Evolutionary conservation across 176 grass and related monocot species (phyloP), one percentile per base, ranked within the genome.

Genomic region (Aegilops speltoides): DNA sequence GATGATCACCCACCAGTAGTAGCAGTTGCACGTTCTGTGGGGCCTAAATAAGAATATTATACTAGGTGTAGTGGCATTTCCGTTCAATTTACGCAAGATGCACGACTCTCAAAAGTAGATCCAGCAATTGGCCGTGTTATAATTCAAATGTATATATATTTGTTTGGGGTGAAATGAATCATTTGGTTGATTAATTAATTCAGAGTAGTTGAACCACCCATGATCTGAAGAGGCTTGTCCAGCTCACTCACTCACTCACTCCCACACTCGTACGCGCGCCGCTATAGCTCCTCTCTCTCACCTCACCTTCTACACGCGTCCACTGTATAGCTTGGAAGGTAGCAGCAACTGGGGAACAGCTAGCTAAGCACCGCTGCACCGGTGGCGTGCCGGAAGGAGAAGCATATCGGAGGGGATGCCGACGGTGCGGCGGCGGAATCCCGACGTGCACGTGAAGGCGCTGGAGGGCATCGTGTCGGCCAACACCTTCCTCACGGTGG

Each of bases 401-500:
- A 14, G 13, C 1, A 4, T 15, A 46, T 38, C 36, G 43, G 80
- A 0, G 2, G 7, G 68, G 10, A 91, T 91, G 89, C 89, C 89
- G 77, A 88, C 89, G 77, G 48, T 91, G 28, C 89, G 89, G 64
- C 86, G 83, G 40, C 86, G 86, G 6, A 79, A 92, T 57, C 90
- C 86, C 0, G 83, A 92, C 13, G 24, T 89, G 52, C 24, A 65
- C 8, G 90, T 91, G 84, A 92, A 89, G 84, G 87, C 80, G 46
- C 75, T 92, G 84, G 90, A 92, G 79, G 87, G 90, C 1, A 89
- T 89, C 28, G 90, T 92, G 4, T 89, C 75, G 2, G 87, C 87
- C 10, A 92, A 92, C 87, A 89, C 87, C 75, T 89, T 92, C 87
- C 83, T 92, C 67, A 92, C 87, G 0, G 84, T 92, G 0, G 87